Base-by-base conservation (phyloP, 2,329 filamentous ascomycete species). In the Penicillium sp. region DNA sequence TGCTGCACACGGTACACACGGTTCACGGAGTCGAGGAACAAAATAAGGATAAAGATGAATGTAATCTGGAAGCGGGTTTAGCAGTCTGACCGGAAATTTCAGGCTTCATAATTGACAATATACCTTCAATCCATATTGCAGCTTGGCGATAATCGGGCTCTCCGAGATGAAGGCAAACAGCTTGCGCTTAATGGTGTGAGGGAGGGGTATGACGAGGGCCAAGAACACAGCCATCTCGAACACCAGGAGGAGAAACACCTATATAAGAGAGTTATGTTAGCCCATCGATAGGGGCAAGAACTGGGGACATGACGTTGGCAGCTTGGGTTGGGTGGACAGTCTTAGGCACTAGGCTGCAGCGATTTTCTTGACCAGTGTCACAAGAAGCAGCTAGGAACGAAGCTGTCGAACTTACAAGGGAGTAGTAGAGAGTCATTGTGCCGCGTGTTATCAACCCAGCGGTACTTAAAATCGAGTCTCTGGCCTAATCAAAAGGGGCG, bases 21-120 rank as follows among this genome's bases (percentile, higher is more conserved):
- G 76, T 88, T 89, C 75, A 97, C 92, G 72, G 91, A 96, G 79
- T 99, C 94, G 69, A 97, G 85, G 79, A 99, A 99, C 63, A 99
- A 88, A 62, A 99, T 96, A 56, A 97, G 82, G 70, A 99, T 97
- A 80, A 99, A 99, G 73, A 99, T 93, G 74, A 99, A 99, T 2
- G 91, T 96, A 55, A 99, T 99, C 85, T 88, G 47, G 7, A 25
- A n/a, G 22, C 54, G 28, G 56, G 17, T 31, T 45, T 40, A 38
- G 35, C 6, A 22, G 19, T 30, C 0, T 7, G 8, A 12, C 1
- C 5, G 4, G 4, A 6, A 12, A 10, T 19, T 22, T 14, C 1
- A 2, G 6, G 9, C 28, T 35, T n/a, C 10, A 16, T 14, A n/a
- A 8, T 36, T n/a, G 3, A 16, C 3, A 22, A 16, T 28, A 36